Evolutionary conservation across 2,329 filamentous ascomycete species (phyloP), one percentile per base, ranked within the genome.

Genomic region (Ophiostoma ips): DNA sequence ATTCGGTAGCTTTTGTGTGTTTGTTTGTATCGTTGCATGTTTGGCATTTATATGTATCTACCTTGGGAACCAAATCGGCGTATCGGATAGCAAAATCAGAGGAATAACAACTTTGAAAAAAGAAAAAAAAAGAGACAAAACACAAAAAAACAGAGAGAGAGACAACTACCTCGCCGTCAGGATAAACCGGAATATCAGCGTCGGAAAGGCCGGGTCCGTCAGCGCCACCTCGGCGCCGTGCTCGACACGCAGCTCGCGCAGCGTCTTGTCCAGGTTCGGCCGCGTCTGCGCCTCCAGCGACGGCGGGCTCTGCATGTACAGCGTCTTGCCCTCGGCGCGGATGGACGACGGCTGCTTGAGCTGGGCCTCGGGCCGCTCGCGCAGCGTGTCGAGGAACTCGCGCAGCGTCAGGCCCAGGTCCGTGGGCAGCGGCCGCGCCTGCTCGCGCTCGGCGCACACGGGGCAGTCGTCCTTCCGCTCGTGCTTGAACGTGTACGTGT

Each of bases 401-500:
- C 84, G 76, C 34, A 98, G 71, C 0, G 87, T 94, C 61, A 71
- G 72, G 38, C 78, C 74, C 18, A 83, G 76, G 59, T 88, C 76
- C 21, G 94, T 77, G 2, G 76, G 68, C 13, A 96, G 71, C 24
- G 83, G 82, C 48, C 87, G 83, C 4, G 92, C 81, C 52, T 87
- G 68, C 49, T 87, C 84, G 16, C 90, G 89, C 43, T 55, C 52
- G 33, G 52, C 43, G 61, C 92, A 98, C 7, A 96, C 92, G 2
- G 92, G 88, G 57, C 92, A 98, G 65, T 96, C 92, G 15, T 83
- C 76, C 65, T 95, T 96, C 70, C 85, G 87, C 67, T 95, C 84
- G 60, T 95, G 88, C 60, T 88, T 83, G 64, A 96, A 98, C 0
- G 92, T 98, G 66, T 95, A 95, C 0, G 92, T 98, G 70, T 98